phyloP scores from a whole-genome alignment of 352 stramenopile species.

The Hyaloperonospora arabidopsidis region DNA sequence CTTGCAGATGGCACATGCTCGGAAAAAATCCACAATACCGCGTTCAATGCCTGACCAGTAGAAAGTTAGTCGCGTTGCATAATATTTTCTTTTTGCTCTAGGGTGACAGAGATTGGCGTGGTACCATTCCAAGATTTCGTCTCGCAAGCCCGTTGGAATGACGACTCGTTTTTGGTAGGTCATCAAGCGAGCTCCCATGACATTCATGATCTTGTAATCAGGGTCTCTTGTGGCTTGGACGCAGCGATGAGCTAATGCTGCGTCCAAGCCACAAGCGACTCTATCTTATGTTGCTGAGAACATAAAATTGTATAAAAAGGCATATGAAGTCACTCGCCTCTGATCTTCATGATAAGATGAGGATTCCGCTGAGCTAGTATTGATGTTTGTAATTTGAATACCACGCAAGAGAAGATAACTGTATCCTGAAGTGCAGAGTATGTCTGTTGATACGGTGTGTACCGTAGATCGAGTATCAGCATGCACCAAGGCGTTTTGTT shows the following conservation, averaged over 20 bases:
- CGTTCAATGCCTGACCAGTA: constrained; percentile 14
- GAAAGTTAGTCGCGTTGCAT: constrained; percentile 2
- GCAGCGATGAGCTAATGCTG: not conserved
- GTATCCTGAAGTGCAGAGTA: no score
- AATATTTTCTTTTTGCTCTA: constrained; percentile 1
- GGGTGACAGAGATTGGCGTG: constrained; percentile 5
- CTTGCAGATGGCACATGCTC: constrained; percentile 4
- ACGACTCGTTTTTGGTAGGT: constrained; percentile 4
- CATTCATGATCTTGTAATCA: constrained; percentile 1
- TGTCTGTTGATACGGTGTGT: no score
- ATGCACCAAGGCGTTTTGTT: no score
- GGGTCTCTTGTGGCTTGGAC: not conserved
- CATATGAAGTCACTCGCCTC: no score
- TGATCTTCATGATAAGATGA: no score
- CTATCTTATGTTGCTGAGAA: no score
- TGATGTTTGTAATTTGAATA: no score
- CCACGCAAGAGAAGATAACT: no score
- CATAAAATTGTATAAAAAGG: no score
- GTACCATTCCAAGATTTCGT: constrained; percentile 5
- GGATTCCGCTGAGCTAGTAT: no score
- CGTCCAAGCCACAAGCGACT: no score
- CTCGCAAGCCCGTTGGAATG: not conserved
- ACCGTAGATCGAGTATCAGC: no score
- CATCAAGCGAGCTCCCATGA: not conserved
- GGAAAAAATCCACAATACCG: not conserved